phyloP scores from a whole-genome alignment of 768 basidiomycete species.

The Hypholoma fasciculare region DNA sequence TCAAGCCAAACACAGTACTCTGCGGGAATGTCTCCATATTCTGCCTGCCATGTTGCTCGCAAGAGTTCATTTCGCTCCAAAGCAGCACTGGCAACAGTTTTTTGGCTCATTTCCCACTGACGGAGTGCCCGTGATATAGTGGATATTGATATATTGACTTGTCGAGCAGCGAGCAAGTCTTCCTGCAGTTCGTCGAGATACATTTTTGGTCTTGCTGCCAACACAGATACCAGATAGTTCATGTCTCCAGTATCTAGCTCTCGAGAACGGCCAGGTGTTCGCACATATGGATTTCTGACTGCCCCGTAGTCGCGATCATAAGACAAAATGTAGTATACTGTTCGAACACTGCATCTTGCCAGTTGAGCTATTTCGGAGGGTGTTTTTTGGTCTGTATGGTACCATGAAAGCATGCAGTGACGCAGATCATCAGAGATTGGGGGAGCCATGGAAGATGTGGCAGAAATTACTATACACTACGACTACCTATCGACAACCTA shows the following conservation, averaged over 20 bases:
- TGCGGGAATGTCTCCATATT: slow-evolving; percentile 13
- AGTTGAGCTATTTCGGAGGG: neutral
- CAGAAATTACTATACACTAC: too few species aligned
- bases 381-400: neutral
- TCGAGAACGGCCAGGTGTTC: neutral
- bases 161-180: slow-evolving; percentile 5
- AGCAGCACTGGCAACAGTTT: slow-evolving; percentile 21
- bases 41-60: slow-evolving; percentile 17
- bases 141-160: slow-evolving; percentile 12
- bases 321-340: neutral
- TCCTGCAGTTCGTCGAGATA: slow-evolving; percentile 21
- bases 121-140: slow-evolving; percentile 19
- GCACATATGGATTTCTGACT: neutral
- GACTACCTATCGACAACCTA: too few species aligned
- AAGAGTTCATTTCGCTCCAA: slow-evolving; percentile 26
- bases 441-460: neutral
- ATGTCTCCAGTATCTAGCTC: neutral
- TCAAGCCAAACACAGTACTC: slow-evolving; percentile 24
- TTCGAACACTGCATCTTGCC: neutral
- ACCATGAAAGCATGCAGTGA: neutral
- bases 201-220: slow-evolving; percentile 10
- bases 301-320: neutral
- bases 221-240: neutral
- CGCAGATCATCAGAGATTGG: neutral
- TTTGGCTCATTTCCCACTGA: slow-evolving; percentile 18